Conservation (phyloP, 2,329 filamentous ascomycete genomes). For the Xylaria multiplex region DNA sequence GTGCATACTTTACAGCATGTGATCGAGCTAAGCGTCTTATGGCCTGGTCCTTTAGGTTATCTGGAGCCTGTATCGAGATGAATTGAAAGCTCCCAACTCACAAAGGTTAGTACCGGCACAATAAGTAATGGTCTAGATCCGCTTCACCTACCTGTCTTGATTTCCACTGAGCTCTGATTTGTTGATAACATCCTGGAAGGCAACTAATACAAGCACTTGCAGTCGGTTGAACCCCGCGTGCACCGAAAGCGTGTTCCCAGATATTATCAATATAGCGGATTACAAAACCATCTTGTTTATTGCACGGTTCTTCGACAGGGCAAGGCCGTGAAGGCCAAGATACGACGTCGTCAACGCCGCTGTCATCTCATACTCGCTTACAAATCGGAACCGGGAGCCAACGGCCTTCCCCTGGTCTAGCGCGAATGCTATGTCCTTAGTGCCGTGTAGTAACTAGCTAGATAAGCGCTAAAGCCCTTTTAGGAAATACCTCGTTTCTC, state of each 20-base stretch:
- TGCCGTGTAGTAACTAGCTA: not conserved
- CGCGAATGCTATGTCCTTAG: not conserved
- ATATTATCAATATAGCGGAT: not conserved
- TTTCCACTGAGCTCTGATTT: not conserved
- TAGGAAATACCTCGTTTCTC: not conserved
- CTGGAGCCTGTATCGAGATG: constrained; percentile 36
- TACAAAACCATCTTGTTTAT: not conserved
- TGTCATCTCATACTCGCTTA: constrained; percentile 19
- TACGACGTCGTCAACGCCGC: constrained; percentile 1
- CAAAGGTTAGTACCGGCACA: constrained; percentile 30
- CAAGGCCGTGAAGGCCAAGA: not conserved
- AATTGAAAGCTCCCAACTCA: constrained; percentile 25
- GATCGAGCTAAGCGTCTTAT: constrained; percentile 45
- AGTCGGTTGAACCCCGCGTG: not conserved
- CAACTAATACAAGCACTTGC: not conserved
- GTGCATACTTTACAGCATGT: constrained; percentile 46
- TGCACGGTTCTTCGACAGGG: not conserved
- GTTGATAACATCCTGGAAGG: constrained; percentile 10
- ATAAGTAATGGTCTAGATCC: not conserved
- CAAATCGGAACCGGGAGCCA: constrained; percentile 19
- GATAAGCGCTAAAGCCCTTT: not conserved
- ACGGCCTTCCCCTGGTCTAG: not conserved
- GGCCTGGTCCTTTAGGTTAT: constrained; percentile 35
- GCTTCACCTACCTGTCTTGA: constrained; percentile 18
- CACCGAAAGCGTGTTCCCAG: not conserved